phyloP scores from a whole-genome alignment of 2,329 filamentous ascomycete genomes.

The Sarocladium kiliense region DNA sequence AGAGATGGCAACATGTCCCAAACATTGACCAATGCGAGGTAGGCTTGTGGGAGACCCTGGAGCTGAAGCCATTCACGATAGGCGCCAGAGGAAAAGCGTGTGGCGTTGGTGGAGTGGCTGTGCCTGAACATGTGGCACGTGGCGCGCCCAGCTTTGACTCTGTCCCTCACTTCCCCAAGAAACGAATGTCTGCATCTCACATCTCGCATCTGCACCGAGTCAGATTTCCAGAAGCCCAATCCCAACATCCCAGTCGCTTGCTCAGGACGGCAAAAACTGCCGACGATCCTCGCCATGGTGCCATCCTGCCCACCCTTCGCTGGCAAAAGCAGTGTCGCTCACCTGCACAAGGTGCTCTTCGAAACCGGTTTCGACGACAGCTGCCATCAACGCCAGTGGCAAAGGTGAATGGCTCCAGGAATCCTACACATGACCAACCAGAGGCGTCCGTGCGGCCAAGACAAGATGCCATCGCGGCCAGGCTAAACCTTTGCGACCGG shows the following conservation, averaged over 20 bases:
- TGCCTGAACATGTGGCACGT: not conserved
- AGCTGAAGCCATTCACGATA: not conserved
- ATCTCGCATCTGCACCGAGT: not conserved
- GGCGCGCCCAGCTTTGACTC: not conserved
- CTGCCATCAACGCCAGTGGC: not conserved
- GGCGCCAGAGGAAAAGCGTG: not conserved
- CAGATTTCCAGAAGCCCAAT: not conserved
- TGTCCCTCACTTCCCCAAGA: too few relatives aligned
- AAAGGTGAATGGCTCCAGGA: conserved; percentile 2
- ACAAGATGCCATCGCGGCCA: not conserved
- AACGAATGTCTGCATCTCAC: not conserved
- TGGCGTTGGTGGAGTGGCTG: conserved; percentile 2
- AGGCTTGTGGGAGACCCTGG: not conserved
- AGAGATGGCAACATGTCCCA: not conserved
- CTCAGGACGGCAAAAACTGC: not conserved
- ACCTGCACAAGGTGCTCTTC: not conserved
- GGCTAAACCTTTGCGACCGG: not conserved
- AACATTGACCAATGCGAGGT: not conserved
- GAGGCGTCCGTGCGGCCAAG: not conserved
- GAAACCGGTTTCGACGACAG: conserved; percentile 8
- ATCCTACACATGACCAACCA: not conserved
- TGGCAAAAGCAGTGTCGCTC: not conserved
- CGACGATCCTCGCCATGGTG: not conserved
- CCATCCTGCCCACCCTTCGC: not conserved
- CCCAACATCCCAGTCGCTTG: not conserved